These are phyloP conservation scores for Aspergillus alliaceus DNA, from an alignment of 2,329 filamentous ascomycete species.

Conservation along the genomic window DNA sequence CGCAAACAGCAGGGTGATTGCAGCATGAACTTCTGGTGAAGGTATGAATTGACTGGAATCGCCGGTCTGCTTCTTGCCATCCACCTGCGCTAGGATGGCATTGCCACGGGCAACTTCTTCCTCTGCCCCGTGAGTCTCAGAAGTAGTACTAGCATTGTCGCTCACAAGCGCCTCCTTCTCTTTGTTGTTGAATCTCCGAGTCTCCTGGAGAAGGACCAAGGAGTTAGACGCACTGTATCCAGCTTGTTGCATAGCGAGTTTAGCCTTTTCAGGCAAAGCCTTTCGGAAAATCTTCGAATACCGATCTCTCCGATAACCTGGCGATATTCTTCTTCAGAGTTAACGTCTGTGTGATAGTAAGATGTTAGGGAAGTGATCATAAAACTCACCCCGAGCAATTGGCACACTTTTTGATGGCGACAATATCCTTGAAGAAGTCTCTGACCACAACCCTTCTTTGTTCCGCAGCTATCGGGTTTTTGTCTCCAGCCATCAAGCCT, in stretches of 20 bases:
- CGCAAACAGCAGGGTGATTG: constrained; percentile 76
- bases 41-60: constrained; percentile 68
- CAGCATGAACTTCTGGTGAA: constrained; percentile 77
- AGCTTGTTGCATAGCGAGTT: constrained; percentile 70
- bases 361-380: neutral
- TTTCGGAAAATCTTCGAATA: constrained; percentile 94
- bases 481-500: constrained; percentile 53
- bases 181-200: constrained; percentile 39
- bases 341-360: constrained; percentile 14
- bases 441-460: constrained; percentile 75
- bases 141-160: constrained; percentile 56
- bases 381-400: constrained; percentile 58
- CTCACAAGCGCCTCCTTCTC: constrained; percentile 28
- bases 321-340: constrained; percentile 63
- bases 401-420: constrained; percentile 67
- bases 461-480: constrained; percentile 81
- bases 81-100: constrained; percentile 39
- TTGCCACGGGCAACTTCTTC: constrained; percentile 59
- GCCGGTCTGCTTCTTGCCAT: constrained; percentile 35
- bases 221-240: constrained; percentile 70
- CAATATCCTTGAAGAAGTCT: constrained; percentile 75
- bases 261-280: constrained; percentile 70
- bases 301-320: constrained; percentile 82
- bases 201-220: constrained; percentile 59
- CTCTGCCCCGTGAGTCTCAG: constrained; percentile 57